These are phyloP conservation scores for Vanderwaltozyma verrucispora DNA, from an alignment of 805 yeast species.

Conservation along the genomic window DNA sequence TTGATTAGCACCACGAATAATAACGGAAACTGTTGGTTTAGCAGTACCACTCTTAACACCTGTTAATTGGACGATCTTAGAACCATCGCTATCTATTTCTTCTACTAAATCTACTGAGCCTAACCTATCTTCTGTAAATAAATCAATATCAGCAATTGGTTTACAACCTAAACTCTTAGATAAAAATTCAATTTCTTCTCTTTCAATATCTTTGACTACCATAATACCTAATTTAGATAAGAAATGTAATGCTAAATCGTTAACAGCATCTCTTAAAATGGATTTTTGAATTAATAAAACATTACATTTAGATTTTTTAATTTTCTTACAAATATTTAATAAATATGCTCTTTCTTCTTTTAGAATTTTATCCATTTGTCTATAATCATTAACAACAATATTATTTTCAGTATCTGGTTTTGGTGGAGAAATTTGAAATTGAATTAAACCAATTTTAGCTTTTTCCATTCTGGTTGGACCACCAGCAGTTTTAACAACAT, in stretches of 20 bases:
- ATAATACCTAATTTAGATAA: slow-evolving; percentile 83
- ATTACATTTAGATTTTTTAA: slow-evolving; percentile 94
- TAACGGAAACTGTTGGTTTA: slow-evolving; percentile 65
- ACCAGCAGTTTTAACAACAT: slow-evolving; percentile 80
- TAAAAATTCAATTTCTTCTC: slow-evolving; percentile 93
- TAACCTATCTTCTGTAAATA: slow-evolving; percentile 84
- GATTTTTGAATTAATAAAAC: slow-evolving; percentile 85
- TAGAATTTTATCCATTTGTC: slow-evolving; percentile 98
- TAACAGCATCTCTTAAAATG: slow-evolving; percentile 90
- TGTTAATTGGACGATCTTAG: slow-evolving; percentile 79
- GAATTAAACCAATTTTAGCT: slow-evolving; percentile 82
- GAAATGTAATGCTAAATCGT: slow-evolving; percentile 90
- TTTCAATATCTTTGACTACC: slow-evolving; percentile 91
- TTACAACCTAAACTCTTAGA: slow-evolving; percentile 77
- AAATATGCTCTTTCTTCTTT: slow-evolving; percentile 96
- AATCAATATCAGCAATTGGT: slow-evolving; percentile 92
- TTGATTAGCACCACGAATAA: slow-evolving; percentile 90
- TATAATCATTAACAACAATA: slow-evolving; percentile 92
- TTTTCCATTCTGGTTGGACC: slow-evolving; percentile 93
- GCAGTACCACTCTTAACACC: slow-evolving; percentile 46
- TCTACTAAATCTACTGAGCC: slow-evolving; percentile 90
- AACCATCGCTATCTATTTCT: slow-evolving; percentile 81
- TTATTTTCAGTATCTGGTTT: slow-evolving; percentile 97
- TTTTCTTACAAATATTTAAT: slow-evolving; percentile 88
- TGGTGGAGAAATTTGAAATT: slow-evolving; percentile 93